These are phyloP conservation scores for Drechslerella coelobrocha DNA, from an alignment of 2,329 filamentous ascomycete species.

Conservation along the genomic window DNA sequence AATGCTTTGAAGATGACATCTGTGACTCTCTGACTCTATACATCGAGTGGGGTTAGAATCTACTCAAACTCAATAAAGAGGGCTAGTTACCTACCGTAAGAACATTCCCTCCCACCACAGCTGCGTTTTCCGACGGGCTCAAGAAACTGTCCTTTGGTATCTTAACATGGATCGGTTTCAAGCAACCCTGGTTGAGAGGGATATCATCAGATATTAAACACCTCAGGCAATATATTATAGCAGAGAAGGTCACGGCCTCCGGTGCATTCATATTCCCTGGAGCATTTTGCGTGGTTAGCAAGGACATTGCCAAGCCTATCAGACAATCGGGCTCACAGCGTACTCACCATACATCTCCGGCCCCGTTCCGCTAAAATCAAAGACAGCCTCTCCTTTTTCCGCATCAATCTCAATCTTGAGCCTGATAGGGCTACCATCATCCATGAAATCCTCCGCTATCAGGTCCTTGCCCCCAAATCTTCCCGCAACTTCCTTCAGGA, in stretches of 20 bases:
- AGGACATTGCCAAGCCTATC: background rate
- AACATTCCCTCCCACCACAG: slow-evolving; percentile 83
- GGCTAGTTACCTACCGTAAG: slow-evolving; percentile 65
- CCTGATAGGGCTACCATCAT: slow-evolving; percentile 79
- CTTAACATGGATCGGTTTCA: slow-evolving; percentile 75
- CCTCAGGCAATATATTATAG: slow-evolving; percentile 84
- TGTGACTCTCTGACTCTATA: slow-evolving; percentile 73
- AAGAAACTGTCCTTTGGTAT: slow-evolving; percentile 77
- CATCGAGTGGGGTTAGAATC: background rate
- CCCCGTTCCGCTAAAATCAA: slow-evolving; percentile 79
- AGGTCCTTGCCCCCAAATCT: slow-evolving; percentile 75
- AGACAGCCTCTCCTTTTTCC: slow-evolving; percentile 75
- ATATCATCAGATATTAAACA: slow-evolving; percentile 82
- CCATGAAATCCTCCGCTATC: slow-evolving; percentile 80
- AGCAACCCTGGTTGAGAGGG: slow-evolving; percentile 83
- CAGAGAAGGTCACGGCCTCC: slow-evolving; percentile 79
- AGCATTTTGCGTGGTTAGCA: background rate
- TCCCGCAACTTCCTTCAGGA: slow-evolving; percentile 74
- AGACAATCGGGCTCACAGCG: slow-evolving; percentile 11
- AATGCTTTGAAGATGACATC: slow-evolving; percentile 84
- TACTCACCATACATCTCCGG: slow-evolving; percentile 73
- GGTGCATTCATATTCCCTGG: slow-evolving; percentile 78
- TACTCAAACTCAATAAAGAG: background rate
- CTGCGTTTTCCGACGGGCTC: slow-evolving; percentile 75
- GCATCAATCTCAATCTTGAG: slow-evolving; percentile 77